phyloP scores from a whole-genome alignment of 208 protist genomes.

The Crithidia expoeki region DNA sequence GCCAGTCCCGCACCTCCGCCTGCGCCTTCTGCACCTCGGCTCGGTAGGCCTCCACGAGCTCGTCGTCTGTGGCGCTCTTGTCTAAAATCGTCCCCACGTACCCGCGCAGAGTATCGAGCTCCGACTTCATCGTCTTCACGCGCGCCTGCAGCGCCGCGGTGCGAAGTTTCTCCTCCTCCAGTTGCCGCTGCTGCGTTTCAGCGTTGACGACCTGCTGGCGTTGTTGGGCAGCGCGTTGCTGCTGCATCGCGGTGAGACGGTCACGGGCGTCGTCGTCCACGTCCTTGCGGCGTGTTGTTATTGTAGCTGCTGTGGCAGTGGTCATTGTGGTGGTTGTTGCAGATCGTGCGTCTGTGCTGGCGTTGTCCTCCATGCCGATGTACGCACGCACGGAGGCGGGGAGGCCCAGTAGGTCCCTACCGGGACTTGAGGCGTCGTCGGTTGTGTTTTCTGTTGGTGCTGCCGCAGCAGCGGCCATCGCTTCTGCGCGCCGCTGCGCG shows the following conservation, averaged over 20 bases:
- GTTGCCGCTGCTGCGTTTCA: slow-evolving; percentile 18
- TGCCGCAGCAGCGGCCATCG: not conserved
- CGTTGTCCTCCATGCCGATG: not conserved
- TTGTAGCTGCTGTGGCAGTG: slow-evolving; percentile 4
- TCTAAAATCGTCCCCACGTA: slow-evolving; percentile 63
- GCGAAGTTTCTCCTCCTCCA: slow-evolving; percentile 45
- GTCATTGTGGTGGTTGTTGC: not conserved
- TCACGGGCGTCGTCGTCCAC: slow-evolving; percentile 66
- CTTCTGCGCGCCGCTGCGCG: slow-evolving; percentile 39
- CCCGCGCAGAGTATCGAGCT: slow-evolving; percentile 61
- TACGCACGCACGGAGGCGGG: slow-evolving; percentile 22
- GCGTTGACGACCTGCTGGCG: slow-evolving; percentile 53
- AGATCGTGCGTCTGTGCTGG: slow-evolving; percentile 10
- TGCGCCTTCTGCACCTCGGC: slow-evolving; percentile 51
- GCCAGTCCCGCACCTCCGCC: slow-evolving; percentile 21
- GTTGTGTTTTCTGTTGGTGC: not conserved
- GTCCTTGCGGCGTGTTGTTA: slow-evolving; percentile 35
- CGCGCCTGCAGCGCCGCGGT: slow-evolving; percentile 59
- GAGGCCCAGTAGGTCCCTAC: slow-evolving; percentile 5
- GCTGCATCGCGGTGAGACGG: slow-evolving; percentile 44
- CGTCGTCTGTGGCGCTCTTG: slow-evolving; percentile 77
- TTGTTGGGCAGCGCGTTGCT: slow-evolving; percentile 43
- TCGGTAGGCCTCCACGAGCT: slow-evolving; percentile 71
- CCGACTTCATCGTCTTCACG: slow-evolving; percentile 52
- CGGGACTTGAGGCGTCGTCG: not conserved